Percentiles rank a stretch among this genome's conserved stretches.
Evolutionary conservation across 176 grass and related monocot species (phyloP).

Genomic region (Musa troglodytarum): DNA sequence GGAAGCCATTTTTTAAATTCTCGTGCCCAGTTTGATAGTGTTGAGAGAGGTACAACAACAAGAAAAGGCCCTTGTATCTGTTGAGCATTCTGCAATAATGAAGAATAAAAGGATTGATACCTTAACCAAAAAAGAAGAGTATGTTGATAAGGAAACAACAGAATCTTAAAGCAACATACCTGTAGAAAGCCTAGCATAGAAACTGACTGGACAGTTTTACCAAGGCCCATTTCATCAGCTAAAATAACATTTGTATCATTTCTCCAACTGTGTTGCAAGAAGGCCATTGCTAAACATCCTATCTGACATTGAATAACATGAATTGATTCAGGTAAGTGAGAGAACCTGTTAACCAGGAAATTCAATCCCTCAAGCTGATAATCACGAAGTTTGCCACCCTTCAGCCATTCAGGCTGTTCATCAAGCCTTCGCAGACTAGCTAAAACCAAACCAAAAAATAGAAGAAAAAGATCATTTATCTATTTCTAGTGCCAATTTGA

Average conservation of each 20-base stretch:
- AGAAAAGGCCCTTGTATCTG: conserved; percentile 95
- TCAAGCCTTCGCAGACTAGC: conserved; percentile 99
- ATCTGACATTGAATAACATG: background rate
- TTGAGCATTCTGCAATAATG: conserved; percentile 70
- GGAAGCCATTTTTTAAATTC: conserved; percentile 98
- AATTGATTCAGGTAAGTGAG: conserved; percentile 31
- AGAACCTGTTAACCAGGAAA: conserved; percentile 94
- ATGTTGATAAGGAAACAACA: conserved; percentile 1
- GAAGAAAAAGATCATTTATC: background rate
- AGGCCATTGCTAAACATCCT: background rate
- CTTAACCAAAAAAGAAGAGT: background rate
- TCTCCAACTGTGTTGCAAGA: conserved; percentile 56
- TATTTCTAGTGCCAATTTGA: background rate
- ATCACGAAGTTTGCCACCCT: conserved; percentile 96
- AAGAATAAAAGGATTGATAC: conserved; percentile 6
- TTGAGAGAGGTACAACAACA: conserved; percentile 95
- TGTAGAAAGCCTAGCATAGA: conserved; percentile 96
- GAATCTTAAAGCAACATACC: conserved; percentile 30
- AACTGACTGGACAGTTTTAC: conserved; percentile 97
- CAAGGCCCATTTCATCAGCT: conserved; percentile 99
- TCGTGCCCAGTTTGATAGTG: conserved; percentile 89
- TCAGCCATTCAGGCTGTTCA: conserved; percentile 89
- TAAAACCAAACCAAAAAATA: conserved; percentile 21
- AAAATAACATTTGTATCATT: conserved; percentile 99
- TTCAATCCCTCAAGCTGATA: conserved; percentile 99